A percentile compares a stretch with the other conserved stretches of the same genome.
phyloP scores from a whole-genome alignment of 805 yeast genomes.

The Peterozyma toletana region DNA sequence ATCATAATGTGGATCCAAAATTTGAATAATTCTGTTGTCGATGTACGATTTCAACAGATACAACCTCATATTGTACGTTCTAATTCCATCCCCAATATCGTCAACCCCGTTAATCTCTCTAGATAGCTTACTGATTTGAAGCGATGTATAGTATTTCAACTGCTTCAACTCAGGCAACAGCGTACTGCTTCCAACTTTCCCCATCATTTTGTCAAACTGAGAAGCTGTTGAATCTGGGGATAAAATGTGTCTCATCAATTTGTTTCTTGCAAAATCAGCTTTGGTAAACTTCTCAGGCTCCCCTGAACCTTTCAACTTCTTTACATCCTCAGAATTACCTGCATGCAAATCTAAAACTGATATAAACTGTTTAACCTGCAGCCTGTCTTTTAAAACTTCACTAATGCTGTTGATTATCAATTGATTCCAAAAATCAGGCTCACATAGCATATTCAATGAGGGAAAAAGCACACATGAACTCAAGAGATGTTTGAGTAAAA shows the following conservation, averaged over 20 bases:
- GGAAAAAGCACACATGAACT: constrained; percentile 52
- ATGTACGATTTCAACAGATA: constrained; percentile 13
- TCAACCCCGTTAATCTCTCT: constrained; percentile 21
- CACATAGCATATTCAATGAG: constrained; percentile 42
- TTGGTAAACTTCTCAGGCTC: not conserved
- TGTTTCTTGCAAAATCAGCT: constrained; percentile 9
- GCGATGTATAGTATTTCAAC: constrained; percentile 35
- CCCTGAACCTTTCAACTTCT: no score
- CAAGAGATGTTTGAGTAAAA: constrained; percentile 57
- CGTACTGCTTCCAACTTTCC: constrained; percentile 22
- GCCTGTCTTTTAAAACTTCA: constrained; percentile 60
- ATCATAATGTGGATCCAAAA: constrained; percentile 2
- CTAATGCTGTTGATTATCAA: constrained; percentile 53
- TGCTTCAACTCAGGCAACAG: constrained; percentile 40
- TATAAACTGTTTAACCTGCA: constrained; percentile 66
- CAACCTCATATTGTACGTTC: constrained; percentile 13
- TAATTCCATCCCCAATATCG: constrained; percentile 9
- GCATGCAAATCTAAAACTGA: constrained; percentile 66
- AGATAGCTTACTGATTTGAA: constrained; percentile 36
- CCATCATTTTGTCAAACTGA: constrained; percentile 32
- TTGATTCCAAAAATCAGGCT: constrained; percentile 74
- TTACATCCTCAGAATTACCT: constrained; percentile 2
- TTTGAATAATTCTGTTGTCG: constrained; percentile 12
- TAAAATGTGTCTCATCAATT: constrained; percentile 23
- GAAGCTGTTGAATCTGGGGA: constrained; percentile 31